Evolutionary conservation across 208 protist genomes (phyloP).

Genomic region (Blechomonas ayalai): DNA sequence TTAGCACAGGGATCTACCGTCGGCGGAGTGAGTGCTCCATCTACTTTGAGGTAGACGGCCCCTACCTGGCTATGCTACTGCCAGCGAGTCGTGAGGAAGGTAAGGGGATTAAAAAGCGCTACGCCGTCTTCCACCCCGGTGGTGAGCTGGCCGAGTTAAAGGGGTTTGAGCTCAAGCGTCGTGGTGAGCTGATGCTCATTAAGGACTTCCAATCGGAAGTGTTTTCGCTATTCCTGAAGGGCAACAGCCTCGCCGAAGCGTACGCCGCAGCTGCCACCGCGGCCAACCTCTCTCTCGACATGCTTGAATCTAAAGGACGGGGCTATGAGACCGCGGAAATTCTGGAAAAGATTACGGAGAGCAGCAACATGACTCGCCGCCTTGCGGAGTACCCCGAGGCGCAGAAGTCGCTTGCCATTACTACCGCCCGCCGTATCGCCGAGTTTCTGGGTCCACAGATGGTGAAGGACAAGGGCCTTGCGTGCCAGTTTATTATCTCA

Average conservation of each 20-base stretch:
- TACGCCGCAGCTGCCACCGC: slow-evolving; percentile 95
- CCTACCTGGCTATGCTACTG: slow-evolving; percentile 99
- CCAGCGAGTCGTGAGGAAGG: slow-evolving; percentile 98
- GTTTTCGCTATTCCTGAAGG: slow-evolving; percentile 96
- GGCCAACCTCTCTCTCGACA: slow-evolving; percentile 96
- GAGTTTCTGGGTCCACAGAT: slow-evolving; percentile 98
- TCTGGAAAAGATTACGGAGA: slow-evolving; percentile 97
- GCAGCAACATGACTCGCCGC: slow-evolving; percentile 93
- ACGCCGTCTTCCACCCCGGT: slow-evolving; percentile 99
- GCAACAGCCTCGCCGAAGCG: slow-evolving; percentile 91
- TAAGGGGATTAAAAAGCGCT: slow-evolving; percentile 98
- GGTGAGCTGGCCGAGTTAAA: slow-evolving; percentile 98
- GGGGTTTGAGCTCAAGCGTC: slow-evolving; percentile 99
- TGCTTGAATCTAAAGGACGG: slow-evolving; percentile 90
- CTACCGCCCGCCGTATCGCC: slow-evolving; percentile 94
- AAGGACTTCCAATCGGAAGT: slow-evolving; percentile 98
- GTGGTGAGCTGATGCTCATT: slow-evolving; percentile 99
- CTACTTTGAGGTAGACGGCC: slow-evolving; percentile 99
- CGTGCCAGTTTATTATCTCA: slow-evolving; percentile 97
- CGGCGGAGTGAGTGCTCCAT: slow-evolving; percentile 96
- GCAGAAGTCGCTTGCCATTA: slow-evolving; percentile 99
- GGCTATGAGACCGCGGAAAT: slow-evolving; percentile 94
- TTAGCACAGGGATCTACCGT: slow-evolving; percentile 61
- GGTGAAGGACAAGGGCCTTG: slow-evolving; percentile 96
- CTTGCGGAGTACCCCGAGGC: slow-evolving; percentile 95